phyloP scores from a whole-genome alignment of 441 rosid genomes.

The Populus hybrid region DNA sequence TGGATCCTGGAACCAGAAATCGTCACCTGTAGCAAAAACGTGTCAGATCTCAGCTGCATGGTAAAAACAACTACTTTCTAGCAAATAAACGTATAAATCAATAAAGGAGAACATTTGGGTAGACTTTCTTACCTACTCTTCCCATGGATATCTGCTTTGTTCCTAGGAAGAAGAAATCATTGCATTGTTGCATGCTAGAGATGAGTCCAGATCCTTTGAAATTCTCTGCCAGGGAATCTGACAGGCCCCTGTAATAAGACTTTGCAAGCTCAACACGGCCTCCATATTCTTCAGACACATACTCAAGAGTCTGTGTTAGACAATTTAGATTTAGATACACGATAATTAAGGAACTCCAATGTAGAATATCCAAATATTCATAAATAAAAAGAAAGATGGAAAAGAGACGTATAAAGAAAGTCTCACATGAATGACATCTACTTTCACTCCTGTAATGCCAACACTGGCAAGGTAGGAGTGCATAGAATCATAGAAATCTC shows the following conservation, averaged over 20 bases:
- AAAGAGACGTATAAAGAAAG: background rate
- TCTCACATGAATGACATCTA: constrained; percentile 81
- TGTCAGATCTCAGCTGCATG: background rate
- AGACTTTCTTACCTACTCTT: constrained; percentile 56
- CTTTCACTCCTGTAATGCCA: constrained; percentile 71
- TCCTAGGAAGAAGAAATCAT: constrained; percentile 77
- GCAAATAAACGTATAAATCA: background rate
- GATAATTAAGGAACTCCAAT: background rate
- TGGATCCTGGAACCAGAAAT: constrained; percentile 87
- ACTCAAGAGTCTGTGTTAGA: constrained; percentile 52
- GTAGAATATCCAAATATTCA: background rate
- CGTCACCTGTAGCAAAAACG: constrained; percentile 47
- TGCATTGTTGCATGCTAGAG: constrained; percentile 86
- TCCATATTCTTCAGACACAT: constrained; percentile 61
- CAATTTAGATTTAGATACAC: background rate
- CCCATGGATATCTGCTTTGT: constrained; percentile 70
- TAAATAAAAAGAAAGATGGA: background rate
- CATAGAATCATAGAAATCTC: constrained; percentile 62
- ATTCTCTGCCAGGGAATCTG: constrained; percentile 57
- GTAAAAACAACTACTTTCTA: background rate
- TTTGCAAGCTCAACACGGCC: constrained; percentile 74
- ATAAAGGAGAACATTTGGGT: background rate
- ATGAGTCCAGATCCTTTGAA: constrained; percentile 62
- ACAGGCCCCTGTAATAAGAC: constrained; percentile 53
- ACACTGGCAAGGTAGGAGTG: constrained; percentile 60